Evolutionary conservation across 2,329 filamentous ascomycete species (phyloP), one percentile per base, ranked within the genome.

Genomic region (Cercospora beticola): DNA sequence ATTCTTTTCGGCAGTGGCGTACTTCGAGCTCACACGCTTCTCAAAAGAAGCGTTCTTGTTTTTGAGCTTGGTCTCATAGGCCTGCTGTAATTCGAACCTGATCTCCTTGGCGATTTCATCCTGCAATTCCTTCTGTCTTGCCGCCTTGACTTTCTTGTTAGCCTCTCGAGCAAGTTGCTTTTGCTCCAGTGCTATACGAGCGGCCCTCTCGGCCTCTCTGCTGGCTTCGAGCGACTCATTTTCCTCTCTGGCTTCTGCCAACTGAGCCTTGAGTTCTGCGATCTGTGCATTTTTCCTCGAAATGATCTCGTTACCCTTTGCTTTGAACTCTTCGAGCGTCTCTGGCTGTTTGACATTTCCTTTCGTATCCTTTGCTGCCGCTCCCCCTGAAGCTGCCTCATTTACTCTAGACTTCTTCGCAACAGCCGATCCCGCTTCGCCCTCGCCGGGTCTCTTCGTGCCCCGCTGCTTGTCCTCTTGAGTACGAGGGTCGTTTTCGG

Each of bases 11-110:
- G 18, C 64, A 2, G 60, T 67, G 14, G 59, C 58, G 23, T 65
- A 61, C 63, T 72, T 62, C 4, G 36, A 58, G 43, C 61, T 64
- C 9, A 70, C 40, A 9, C 56, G 67, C 18, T 66, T 68, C 23
- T 68, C 43, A 23, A 56, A 28, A 5, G 49, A 65, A 5, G 33
- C 43, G 14, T 59, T 6, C n/a, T 64, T 65, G 10, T 46, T 12
- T 1, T 52, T 30, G 12, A 61, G 56, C 40, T 73, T 60, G 26
- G 43, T 59, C 12, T 64, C 36, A 30, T 31, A 40, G 23, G 66
- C 61, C 49, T 52, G 49, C 49, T 68, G 46, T 16, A 70, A 4
- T 28, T 60, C 65, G 31, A 60, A 56, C 57, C 67, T 54, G 23
- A 59, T 61, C 59, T 67, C 31, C 16, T 30, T 40, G 4, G 52